Percentiles rank a stretch among this genome's conserved stretches.
These are phyloP conservation scores for Crepidotus variabilis DNA, from an alignment of 768 basidiomycete species.

Conservation along the genomic window DNA sequence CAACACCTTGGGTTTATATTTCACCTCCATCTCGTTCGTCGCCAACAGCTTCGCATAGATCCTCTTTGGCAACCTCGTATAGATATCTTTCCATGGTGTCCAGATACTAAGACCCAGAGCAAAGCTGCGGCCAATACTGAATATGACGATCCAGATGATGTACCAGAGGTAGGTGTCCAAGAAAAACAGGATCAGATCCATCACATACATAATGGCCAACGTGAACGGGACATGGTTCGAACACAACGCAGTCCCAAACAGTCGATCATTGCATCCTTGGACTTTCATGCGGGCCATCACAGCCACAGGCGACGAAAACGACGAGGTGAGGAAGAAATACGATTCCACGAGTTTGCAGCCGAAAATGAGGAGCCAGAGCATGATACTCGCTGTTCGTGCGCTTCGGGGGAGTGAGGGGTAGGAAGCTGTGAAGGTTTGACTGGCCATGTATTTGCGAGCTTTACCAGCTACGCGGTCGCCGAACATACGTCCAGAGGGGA, in stretches of 20 bases:
- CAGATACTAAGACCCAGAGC: conserved; percentile 93
- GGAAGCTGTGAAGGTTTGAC: conserved; percentile 97
- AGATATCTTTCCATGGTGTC: conserved; percentile 99
- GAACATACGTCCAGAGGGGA: conserved; percentile 98
- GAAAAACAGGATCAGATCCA: conserved; percentile 98
- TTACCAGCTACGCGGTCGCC: conserved; percentile 98
- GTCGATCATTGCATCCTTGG: conserved; percentile 81
- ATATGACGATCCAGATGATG: conserved; percentile 97
- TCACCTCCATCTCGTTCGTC: conserved; percentile 97
- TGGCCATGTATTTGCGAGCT: conserved; percentile 96
- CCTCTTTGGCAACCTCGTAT: conserved; percentile 91
- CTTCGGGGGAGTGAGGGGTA: conserved; percentile 75
- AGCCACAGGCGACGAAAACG: conserved; percentile 93
- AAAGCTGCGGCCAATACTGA: conserved; percentile 89
- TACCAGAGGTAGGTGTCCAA: conserved; percentile 99
- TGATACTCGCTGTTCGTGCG: conserved; percentile 79
- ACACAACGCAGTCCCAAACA: conserved; percentile 80
- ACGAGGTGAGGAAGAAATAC: conserved; percentile 96
- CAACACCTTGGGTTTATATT: conserved; percentile 99
- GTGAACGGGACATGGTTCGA: conserved; percentile 93
- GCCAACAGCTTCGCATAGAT: conserved; percentile 97
- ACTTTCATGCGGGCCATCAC: conserved; percentile 97
- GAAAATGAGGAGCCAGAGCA: conserved; percentile 90
- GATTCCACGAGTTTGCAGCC: conserved; percentile 96
- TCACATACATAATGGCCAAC: conserved; percentile 96